Evolutionary conservation across 805 yeast species (phyloP).

Genomic region (Millerago galiae): DNA sequence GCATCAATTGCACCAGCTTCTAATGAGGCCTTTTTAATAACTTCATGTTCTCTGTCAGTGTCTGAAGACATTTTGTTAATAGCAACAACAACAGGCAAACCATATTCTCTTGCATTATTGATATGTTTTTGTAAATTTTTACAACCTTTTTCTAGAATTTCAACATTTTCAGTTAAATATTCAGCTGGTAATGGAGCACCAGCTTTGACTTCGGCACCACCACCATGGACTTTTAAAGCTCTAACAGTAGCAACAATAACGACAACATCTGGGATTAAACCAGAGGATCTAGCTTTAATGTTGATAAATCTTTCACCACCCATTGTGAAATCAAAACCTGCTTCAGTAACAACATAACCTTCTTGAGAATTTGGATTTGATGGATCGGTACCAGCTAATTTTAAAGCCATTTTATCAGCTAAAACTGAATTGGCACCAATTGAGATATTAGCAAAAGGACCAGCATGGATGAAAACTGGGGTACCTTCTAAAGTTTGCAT

Average conservation of each 20-base stretch:
- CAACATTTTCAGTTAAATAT: conserved; percentile 76
- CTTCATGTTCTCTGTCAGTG: conserved; percentile 70
- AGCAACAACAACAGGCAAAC: conserved; percentile 92
- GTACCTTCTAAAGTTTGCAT: conserved; percentile 98
- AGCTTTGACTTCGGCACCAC: conserved; percentile 94
- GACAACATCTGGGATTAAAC: conserved; percentile 80
- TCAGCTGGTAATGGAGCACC: conserved; percentile 82
- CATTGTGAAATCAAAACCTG: conserved; percentile 98
- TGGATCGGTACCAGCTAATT: conserved; percentile 62
- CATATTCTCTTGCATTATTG: conserved; percentile 73
- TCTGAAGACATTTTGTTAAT: conserved; percentile 85
- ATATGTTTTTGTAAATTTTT: conserved; percentile 89
- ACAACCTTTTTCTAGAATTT: conserved; percentile 70
- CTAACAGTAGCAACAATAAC: conserved; percentile 94
- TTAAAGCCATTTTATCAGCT: conserved; percentile 89
- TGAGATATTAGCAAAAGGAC: conserved; percentile 96
- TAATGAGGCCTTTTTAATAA: conserved; percentile 72
- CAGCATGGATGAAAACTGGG: conserved; percentile 96
- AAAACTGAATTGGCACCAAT: conserved; percentile 94
- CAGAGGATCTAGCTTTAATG: conserved; percentile 91
- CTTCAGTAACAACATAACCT: conserved; percentile 95
- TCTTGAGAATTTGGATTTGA: conserved; percentile 39
- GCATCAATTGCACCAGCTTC: conserved; percentile 94
- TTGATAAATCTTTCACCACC: conserved; percentile 97
- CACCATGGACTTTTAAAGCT: conserved; percentile 96